Conservation (phyloP, 2,329 filamentous ascomycete genomes). For the Albophoma yamanashiensis region DNA sequence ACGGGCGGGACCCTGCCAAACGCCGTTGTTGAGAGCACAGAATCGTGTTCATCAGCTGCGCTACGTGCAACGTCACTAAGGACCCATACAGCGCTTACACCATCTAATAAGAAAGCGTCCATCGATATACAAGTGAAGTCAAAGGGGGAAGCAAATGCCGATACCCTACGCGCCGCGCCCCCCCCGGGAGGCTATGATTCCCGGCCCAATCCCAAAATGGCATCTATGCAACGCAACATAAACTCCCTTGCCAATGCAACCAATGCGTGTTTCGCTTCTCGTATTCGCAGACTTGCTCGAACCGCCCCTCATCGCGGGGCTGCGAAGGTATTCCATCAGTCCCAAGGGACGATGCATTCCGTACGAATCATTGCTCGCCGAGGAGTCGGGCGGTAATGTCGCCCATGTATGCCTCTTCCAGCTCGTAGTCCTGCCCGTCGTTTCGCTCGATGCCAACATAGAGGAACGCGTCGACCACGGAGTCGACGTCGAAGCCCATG, state of each 20-base stretch:
- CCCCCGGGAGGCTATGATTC: neutral
- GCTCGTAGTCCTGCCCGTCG: constrained; percentile 66
- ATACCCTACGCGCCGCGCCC: neutral
- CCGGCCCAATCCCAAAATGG: neutral
- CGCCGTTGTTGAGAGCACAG: neutral
- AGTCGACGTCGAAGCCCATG: constrained; percentile 86
- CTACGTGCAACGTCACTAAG: neutral
- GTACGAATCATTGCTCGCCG: constrained; percentile 50
- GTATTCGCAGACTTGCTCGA: neutral
- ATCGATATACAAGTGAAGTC: neutral
- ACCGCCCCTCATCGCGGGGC: neutral
- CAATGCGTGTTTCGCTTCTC: neutral
- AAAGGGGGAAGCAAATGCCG: neutral
- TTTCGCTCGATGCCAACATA: constrained; percentile 73
- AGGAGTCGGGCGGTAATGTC: constrained; percentile 81
- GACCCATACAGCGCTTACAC: neutral
- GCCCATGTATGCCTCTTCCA: constrained; percentile 85
- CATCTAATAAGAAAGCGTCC: neutral
- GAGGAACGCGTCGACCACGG: constrained; percentile 77
- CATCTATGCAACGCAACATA: constrained; percentile 5
- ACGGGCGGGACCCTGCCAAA: no score
- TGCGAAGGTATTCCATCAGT: neutral
- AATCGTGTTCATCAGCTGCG: neutral
- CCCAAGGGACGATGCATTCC: neutral
- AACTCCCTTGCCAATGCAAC: constrained; percentile 11